Evolutionary conservation across 768 basidiomycete genomes (phyloP), one percentile per base, ranked within the genome.

Genomic region (Trametes cingulata): DNA sequence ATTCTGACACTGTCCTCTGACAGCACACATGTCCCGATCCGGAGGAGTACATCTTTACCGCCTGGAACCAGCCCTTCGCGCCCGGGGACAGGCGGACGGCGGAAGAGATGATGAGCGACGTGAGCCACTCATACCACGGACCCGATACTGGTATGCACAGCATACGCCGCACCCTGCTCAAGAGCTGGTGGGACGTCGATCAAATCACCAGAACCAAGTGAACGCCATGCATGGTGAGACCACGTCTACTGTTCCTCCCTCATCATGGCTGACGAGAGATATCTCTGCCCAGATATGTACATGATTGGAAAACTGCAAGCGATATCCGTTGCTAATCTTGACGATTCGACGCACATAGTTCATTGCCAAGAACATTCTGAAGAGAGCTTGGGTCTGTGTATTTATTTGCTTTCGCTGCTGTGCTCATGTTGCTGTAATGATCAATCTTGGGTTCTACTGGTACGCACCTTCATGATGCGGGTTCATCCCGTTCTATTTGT

Each of bases 21-120:
- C 56, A 72, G 83, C 85, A 88, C 75, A 80, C 83, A 12, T 74
- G 75, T 42, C 80, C 82, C 33, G 75, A 82, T 22, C 84, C 86
- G 0, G 69, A 77, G 15, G 64, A 75, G 1, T 87, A 80, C 70
- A 69, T 87, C 65, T 86, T 85, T 74, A 82, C 72, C 48, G 54
- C 76, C 35, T 75, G 79, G 71, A 91, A 90, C 72, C 83, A 87
- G 72, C 88, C 89, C 0, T 87, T 90, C 75, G 82, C 85, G 7
- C 89, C 89, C 6, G 76, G 77, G 9, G 85, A 90, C 66, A 75
- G 77, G 13, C 82, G 85, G 42, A 80, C 71, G 20, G 88, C 86
- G 0, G 71, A 79, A 35, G 82, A 85, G 55, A 79, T 90, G 52
- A 66, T 81, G 29, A 67, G 57, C 37, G 69, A 71, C 49, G 71